These are phyloP conservation scores for Suillus subalutaceus DNA, from an alignment of 768 basidiomycete genomes.

Conservation along the genomic window DNA sequence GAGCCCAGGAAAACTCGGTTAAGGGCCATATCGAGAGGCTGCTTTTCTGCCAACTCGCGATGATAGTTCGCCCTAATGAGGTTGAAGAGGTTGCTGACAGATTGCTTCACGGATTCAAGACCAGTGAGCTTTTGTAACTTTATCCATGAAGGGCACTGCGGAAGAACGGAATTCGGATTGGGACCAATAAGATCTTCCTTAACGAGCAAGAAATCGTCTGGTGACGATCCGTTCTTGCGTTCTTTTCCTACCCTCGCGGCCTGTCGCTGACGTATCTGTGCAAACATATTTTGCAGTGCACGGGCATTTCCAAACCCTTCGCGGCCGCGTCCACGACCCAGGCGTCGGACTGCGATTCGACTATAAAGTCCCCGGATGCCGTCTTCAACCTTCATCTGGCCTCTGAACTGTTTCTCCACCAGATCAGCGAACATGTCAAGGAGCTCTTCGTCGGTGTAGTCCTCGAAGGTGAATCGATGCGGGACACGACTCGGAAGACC, in stretches of 20 bases:
- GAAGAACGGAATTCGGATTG: conserved; percentile 48
- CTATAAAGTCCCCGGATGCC: conserved; percentile 29
- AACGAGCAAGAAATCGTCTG: conserved; percentile 51
- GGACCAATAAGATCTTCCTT: conserved; percentile 64
- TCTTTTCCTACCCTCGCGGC: conserved; percentile 44
- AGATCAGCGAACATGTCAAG: conserved; percentile 48
- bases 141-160: conserved; percentile 47
- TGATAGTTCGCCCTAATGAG: conserved; percentile 51
- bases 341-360: conserved; percentile 53
- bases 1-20: conserved; percentile 66
- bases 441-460: conserved; percentile 57
- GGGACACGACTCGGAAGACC: conserved; percentile 65
- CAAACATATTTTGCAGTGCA: conserved; percentile 50
- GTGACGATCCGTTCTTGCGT: conserved; percentile 37
- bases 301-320: conserved; percentile 67
- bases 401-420: conserved; percentile 44
- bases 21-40: conserved; percentile 51
- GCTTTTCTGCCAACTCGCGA: conserved; percentile 53
- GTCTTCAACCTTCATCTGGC: conserved; percentile 52
- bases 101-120: conserved; percentile 52
- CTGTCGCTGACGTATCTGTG: conserved; percentile 48
- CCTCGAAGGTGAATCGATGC: conserved; percentile 52
- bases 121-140: conserved; percentile 54
- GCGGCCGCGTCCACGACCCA: conserved; percentile 53
- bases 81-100: conserved; percentile 45